Evolutionary conservation across 2,329 filamentous ascomycete genomes (phyloP), one percentile per base, ranked within the genome.

Genomic region (Diaporthe australafricana): DNA sequence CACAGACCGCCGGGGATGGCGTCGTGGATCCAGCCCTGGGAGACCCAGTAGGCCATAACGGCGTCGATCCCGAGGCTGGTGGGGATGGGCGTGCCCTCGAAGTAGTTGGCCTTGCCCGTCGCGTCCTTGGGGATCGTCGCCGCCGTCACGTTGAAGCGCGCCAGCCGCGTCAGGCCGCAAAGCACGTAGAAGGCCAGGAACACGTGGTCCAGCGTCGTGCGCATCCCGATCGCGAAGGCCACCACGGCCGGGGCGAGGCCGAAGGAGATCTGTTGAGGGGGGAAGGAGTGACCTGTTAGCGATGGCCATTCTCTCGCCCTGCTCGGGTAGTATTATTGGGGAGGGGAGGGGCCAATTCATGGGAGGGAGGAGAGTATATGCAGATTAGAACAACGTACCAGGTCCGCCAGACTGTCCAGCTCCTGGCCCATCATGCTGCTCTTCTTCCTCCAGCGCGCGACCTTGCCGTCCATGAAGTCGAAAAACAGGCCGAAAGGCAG

Each of bases 361-460:
- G 32, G 56, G 16, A 17, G 38, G 27, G 30, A 5, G 22, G 56
- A 27, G 32, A 38, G 48, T 14, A 22, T n/a, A 55, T 67, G 27
- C 38, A 57, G 52, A 66, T 25, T 45, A 60, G 47, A 56, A 65
- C n/a, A 35, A 79, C 89, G 35, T 92, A 98, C 95, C 87, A 99
- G 82, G 81, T 99, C 96, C 70, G 96, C 96, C 60, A 99, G 87
- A 8, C 96, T 98, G 82, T 99, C 96, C 70, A 99, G 86, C 83
- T 99, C 96, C 83, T 98, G 96, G 16, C 96, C 96, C 96, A 99
- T 98, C 80, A 99, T 87, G 78, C 94, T 97, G 78, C 94, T 96
- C 91, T 98, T 99, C 84, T 94, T 93, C 81, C 96, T 91, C 96
- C 96, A 98, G 75, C 96, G 89, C 75, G 96, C 96, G 70, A 99